These are phyloP conservation scores for Pestalotiopsis sp. DNA, from an alignment of 2,329 filamentous ascomycete species.

Conservation along the genomic window DNA sequence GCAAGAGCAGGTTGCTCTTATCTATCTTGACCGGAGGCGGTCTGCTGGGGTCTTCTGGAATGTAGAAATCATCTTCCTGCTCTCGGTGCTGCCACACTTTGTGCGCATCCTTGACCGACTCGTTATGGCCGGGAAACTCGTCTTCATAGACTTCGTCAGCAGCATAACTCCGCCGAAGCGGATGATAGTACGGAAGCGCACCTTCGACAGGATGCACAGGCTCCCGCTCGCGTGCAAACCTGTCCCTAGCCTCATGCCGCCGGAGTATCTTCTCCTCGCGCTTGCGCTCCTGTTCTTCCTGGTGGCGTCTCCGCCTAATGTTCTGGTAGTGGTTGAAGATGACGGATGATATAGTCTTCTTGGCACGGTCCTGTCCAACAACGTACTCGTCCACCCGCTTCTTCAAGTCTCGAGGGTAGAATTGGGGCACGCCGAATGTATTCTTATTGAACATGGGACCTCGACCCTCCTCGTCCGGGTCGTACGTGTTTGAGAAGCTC, in stretches of 20 bases:
- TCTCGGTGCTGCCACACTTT: slow-evolving; percentile 35
- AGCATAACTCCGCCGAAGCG: slow-evolving; percentile 28
- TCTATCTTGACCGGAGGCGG: slow-evolving; percentile 73
- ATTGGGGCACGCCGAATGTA: slow-evolving; percentile 62
- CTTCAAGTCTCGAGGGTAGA: slow-evolving; percentile 75
- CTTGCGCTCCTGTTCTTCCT: slow-evolving; percentile 68
- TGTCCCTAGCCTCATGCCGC: slow-evolving; percentile 45
- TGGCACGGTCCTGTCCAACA: slow-evolving; percentile 91
- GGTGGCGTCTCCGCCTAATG: slow-evolving; percentile 75
- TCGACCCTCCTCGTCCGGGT: slow-evolving; percentile 55
- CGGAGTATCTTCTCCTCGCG: slow-evolving; percentile 67
- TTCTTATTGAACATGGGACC: slow-evolving; percentile 63
- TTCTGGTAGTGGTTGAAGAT: slow-evolving; percentile 97
- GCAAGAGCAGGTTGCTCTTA: slow-evolving; percentile 90
- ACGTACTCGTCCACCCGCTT: slow-evolving; percentile 94
- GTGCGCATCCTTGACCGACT: slow-evolving; percentile 47
- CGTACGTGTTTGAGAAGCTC: slow-evolving; percentile 62
- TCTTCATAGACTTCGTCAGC: slow-evolving; percentile 48
- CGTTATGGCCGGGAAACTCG: slow-evolving; percentile 56
- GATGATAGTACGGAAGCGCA: slow-evolving; percentile 40
- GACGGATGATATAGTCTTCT: slow-evolving; percentile 89
- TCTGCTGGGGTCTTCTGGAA: slow-evolving; percentile 47
- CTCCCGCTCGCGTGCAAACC: slow-evolving; percentile 69
- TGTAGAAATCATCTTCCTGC: slow-evolving; percentile 47
- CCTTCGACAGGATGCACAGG: slow-evolving; percentile 78